Percentiles rank a stretch among this genome's conserved stretches.
These are phyloP conservation scores for Leccinum imitatum DNA, from an alignment of 768 basidiomycete species.

Conservation along the genomic window DNA sequence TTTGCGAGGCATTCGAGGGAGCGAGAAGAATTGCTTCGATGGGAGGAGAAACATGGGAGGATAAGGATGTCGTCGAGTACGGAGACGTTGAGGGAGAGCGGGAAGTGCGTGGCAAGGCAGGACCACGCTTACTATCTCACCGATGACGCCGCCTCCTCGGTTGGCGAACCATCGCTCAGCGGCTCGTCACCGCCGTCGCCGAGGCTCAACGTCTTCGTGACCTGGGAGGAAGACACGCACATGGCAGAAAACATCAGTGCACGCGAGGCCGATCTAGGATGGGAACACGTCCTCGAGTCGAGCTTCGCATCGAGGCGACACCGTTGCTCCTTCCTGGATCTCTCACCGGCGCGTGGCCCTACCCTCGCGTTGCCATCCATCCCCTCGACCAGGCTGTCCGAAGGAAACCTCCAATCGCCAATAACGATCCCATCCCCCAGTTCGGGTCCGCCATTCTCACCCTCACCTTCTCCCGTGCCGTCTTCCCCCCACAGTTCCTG, in stretches of 20 bases:
- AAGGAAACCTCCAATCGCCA: constrained; percentile 23
- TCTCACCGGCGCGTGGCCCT: constrained; percentile 2
- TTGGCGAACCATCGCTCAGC: constrained; percentile 14
- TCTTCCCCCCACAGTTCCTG: constrained; percentile 8
- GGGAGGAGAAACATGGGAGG: constrained; percentile 42
- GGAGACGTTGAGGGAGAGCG: constrained; percentile 39
- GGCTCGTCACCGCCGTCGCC: constrained; percentile 27
- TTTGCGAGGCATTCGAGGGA: constrained; percentile 57
- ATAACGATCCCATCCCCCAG: constrained; percentile 24
- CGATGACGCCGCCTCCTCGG: constrained; percentile 17
- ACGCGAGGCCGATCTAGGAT: constrained; percentile 1
- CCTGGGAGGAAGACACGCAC: constrained; percentile 10
- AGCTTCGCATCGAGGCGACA: constrained; percentile 6
- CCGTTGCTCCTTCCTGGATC: constrained; percentile 2
- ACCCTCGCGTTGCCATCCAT: constrained; percentile 28
- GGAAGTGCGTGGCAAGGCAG: background rate
- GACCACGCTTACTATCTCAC: constrained; percentile 17
- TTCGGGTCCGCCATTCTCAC: constrained; percentile 15
- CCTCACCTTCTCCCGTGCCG: constrained; percentile 17
- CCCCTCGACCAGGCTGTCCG: constrained; percentile 25
- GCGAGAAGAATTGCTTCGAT: constrained; percentile 51
- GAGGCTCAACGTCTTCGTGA: constrained; percentile 10
- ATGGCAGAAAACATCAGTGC: constrained; percentile 8
- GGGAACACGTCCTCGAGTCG: constrained; percentile 19
- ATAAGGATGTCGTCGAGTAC: constrained; percentile 38